A percentile compares a stretch with the other conserved stretches of the same genome.
Conservation (phyloP, 2,329 filamentous ascomycete genomes). For the Neocatenulostroma microsporum region DNA sequence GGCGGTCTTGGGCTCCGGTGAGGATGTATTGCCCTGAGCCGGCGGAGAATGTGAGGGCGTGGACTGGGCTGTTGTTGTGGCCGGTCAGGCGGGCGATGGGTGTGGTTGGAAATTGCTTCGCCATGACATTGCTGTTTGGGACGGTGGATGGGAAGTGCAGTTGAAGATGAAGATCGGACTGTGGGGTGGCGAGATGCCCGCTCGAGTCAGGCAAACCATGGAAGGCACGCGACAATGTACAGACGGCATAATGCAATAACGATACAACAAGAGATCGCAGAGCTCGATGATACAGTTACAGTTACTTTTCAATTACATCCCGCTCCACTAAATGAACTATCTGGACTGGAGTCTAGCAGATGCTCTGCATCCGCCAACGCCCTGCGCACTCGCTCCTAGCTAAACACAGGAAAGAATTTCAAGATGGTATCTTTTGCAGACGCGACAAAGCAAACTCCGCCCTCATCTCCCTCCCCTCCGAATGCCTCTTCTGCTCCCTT, state of each 20-base stretch:
- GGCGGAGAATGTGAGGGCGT: slow-evolving; percentile 45
- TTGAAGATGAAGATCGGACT: slow-evolving; percentile 2
- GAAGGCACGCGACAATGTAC: no score
- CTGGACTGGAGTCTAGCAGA: slow-evolving; percentile 3
- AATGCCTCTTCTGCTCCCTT: no score
- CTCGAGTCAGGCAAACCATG: no score
- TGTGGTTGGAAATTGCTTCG: slow-evolving; percentile 19
- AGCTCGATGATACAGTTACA: no score
- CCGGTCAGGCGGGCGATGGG: slow-evolving; percentile 23
- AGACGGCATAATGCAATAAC: no score
- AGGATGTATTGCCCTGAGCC: slow-evolving; percentile 54
- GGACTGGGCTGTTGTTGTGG: slow-evolving; percentile 32
- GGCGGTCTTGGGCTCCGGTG: slow-evolving; percentile 76
- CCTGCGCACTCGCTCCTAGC: slow-evolving; percentile 12
- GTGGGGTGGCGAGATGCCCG: slow-evolving; percentile 4
- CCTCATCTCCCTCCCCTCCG: no score
- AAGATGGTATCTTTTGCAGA: slow-evolving; percentile 22
- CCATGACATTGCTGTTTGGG: not conserved
- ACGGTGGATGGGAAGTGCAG: not conserved
- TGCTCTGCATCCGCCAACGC: slow-evolving; percentile 15
- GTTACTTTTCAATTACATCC: not conserved
- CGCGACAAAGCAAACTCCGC: no score
- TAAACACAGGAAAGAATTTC: slow-evolving; percentile 20
- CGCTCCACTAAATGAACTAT: not conserved
- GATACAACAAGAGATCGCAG: no score